These are phyloP conservation scores for Phialemoniopsis sp. DNA, from an alignment of 2,329 filamentous ascomycete genomes.

Conservation along the genomic window DNA sequence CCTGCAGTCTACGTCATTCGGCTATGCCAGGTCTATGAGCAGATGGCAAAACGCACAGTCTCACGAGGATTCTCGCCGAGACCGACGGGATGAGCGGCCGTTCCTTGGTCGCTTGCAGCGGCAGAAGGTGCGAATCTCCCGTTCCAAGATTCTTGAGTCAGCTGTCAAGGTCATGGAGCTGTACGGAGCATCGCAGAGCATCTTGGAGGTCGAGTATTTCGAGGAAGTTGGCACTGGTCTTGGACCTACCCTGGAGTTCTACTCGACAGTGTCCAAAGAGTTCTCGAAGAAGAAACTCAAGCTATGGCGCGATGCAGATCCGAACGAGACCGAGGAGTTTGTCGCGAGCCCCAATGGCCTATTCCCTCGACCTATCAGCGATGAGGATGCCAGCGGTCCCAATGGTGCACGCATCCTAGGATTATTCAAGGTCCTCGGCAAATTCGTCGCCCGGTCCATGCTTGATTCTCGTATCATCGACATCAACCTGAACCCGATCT, in stretches of 20 bases:
- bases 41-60: conserved; percentile 93
- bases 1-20: conserved; percentile 95
- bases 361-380: conserved; percentile 87
- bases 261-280: conserved; percentile 94
- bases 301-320: conserved; percentile 92
- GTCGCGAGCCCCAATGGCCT: conserved; percentile 80
- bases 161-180: conserved; percentile 98
- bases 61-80: conserved; percentile 73
- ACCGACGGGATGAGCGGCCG: conserved; percentile 84
- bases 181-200: conserved; percentile 93
- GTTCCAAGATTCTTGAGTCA: conserved; percentile 91
- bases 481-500: conserved; percentile 93
- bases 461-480: conserved; percentile 97
- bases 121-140: conserved; percentile 96
- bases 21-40: conserved; percentile 95
- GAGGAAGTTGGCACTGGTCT: conserved; percentile 96
- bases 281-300: conserved; percentile 97
- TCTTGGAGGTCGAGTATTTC: conserved; percentile 97
- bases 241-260: conserved; percentile 94
- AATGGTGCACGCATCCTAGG: conserved; percentile 85
- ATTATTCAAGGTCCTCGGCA: conserved; percentile 89
- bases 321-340: conserved; percentile 68
- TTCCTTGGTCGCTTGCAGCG: conserved; percentile 89
- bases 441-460: conserved; percentile 97
- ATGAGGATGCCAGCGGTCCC: conserved; percentile 67